phyloP scores from a whole-genome alignment of 148 eudicot genomes.

The Heliosperma pusillum region DNA sequence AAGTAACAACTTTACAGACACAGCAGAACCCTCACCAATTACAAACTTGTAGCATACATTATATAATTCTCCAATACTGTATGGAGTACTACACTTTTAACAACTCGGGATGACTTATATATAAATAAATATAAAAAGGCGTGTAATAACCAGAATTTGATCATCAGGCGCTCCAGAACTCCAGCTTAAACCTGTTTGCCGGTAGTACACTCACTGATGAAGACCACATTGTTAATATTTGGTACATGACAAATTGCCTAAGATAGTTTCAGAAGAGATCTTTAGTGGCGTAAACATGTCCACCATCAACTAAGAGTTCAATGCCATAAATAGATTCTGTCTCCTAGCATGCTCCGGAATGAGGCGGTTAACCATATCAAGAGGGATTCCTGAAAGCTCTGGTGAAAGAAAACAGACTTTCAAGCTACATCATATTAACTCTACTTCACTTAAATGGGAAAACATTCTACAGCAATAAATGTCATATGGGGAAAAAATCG shows the following conservation, averaged over 20 bases:
- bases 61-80: conserved; percentile 7
- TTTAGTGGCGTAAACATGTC: conserved; percentile 5
- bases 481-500: not conserved
- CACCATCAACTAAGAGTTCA: conserved; percentile 43
- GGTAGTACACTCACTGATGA: conserved; percentile 9
- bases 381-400: conserved; percentile 83
- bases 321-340: conserved; percentile 94
- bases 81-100: conserved; percentile 17
- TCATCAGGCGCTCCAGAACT: conserved; percentile 11
- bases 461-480: not conserved
- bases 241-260: conserved; percentile 8
- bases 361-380: conserved; percentile 72
- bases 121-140: not conserved
- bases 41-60: conserved; percentile 16
- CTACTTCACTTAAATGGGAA: not conserved
- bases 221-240: conserved; percentile 13
- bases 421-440: not conserved
- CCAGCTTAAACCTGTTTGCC: not conserved
- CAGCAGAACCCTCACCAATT: not conserved
- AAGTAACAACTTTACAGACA: not conserved
- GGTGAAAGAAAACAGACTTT: conserved; percentile 17
- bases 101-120: conserved; percentile 7
- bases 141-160: conserved; percentile 14
- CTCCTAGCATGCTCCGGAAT: conserved; percentile 95
- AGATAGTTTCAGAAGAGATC: conserved; percentile 5